Evolutionary conservation across 2,329 filamentous ascomycete species (phyloP).

Genomic region (Aspergillus terreus): DNA sequence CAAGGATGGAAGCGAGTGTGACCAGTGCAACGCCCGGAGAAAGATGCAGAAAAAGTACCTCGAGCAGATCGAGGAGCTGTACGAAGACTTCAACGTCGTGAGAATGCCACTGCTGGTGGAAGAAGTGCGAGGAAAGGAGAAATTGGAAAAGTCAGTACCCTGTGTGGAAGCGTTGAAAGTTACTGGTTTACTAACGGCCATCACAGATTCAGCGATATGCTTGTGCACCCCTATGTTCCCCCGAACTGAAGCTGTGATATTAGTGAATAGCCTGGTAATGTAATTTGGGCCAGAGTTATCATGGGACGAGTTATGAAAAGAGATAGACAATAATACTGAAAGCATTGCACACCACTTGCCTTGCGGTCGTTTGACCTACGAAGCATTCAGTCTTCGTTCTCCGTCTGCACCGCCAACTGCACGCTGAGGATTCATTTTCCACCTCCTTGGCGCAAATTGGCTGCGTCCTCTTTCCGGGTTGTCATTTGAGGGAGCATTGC

Average conservation of each 20-base stretch:
- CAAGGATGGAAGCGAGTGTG: conserved; percentile 76
- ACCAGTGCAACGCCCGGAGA: conserved; percentile 88
- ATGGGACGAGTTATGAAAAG: conserved; percentile 37
- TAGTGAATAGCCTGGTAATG: conserved; percentile 12
- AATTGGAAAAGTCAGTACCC: conserved; percentile 68
- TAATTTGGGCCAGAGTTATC: conserved; percentile 14
- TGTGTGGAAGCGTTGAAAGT: conserved; percentile 1
- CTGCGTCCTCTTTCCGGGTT: too few relatives aligned
- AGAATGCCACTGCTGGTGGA: conserved; percentile 96
- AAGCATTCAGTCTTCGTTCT: background rate
- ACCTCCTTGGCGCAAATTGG: too few relatives aligned
- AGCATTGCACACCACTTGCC: conserved; percentile 7
- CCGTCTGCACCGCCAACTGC: too few relatives aligned
- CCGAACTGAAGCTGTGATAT: conserved; percentile 32
- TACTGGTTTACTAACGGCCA: conserved; percentile 12
- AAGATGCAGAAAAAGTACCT: conserved; percentile 99
- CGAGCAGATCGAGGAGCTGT: conserved; percentile 96
- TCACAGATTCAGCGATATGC: conserved; percentile 48
- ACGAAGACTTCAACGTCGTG: conserved; percentile 98
- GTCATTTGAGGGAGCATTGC: too few relatives aligned
- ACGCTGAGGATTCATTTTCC: too few relatives aligned
- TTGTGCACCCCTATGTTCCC: conserved; percentile 47
- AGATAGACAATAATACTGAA: conserved; percentile 34
- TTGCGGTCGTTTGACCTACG: background rate
- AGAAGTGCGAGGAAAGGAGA: conserved; percentile 93